Evolutionary conservation across 2,329 filamentous ascomycete species (phyloP).

Genomic region (Pseudogymnoascus sp.): DNA sequence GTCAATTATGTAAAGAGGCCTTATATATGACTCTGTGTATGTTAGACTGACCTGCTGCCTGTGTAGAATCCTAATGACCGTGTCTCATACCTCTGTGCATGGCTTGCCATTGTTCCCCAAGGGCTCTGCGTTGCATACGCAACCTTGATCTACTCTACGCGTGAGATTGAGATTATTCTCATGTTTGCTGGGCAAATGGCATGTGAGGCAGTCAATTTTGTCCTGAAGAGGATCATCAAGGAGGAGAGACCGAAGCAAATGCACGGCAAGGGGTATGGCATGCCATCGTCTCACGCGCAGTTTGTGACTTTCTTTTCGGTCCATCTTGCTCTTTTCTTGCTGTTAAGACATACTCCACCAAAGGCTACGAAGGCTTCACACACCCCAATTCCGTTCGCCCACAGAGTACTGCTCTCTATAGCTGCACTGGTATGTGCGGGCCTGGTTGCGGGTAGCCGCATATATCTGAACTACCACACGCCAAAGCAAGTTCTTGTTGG

Average conservation of each 20-base stretch:
- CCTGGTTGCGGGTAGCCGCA: conserved; percentile 69
- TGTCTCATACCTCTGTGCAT: conserved; percentile 81
- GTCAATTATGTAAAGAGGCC: conserved; percentile 78
- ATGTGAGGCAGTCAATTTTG: conserved; percentile 87
- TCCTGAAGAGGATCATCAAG: conserved; percentile 81
- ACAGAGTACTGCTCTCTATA: conserved; percentile 48
- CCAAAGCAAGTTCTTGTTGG: conserved; percentile 79
- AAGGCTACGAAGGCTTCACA: conserved; percentile 27
- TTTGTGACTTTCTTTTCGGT: conserved; percentile 89
- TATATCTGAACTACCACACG: conserved; percentile 93
- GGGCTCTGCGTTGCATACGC: conserved; percentile 84
- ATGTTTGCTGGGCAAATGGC: conserved; percentile 88
- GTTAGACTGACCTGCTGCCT: not conserved
- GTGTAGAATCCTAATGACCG: conserved; percentile 73
- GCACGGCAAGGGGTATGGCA: conserved; percentile 90
- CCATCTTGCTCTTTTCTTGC: conserved; percentile 74
- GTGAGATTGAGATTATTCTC: conserved; percentile 79
- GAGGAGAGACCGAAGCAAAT: conserved; percentile 78
- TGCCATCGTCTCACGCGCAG: conserved; percentile 93
- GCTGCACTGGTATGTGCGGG: conserved; percentile 54
- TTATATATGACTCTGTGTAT: conserved; percentile 8
- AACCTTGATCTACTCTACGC: conserved; percentile 81
- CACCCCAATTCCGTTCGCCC: conserved; percentile 49
- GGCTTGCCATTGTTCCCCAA: conserved; percentile 89
- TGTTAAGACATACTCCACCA: conserved; percentile 65